phyloP scores from a whole-genome alignment of 1,284 basidiomycete species.

The Marasmius tenuissimus region DNA sequence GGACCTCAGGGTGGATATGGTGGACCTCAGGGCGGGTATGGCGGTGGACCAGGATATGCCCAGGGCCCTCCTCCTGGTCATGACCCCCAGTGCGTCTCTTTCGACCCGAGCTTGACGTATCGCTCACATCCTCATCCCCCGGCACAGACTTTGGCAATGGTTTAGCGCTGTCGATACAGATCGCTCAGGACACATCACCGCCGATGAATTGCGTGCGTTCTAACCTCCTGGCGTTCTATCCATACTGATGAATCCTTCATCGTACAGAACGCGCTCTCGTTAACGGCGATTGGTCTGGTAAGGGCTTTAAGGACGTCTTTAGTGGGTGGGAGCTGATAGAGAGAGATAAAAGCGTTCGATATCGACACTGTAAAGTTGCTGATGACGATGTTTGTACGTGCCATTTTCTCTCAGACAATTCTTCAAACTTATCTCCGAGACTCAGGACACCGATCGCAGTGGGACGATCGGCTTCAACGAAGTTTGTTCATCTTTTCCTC shows the following conservation, averaged over 20 bases:
- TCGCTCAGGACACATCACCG: slow-evolving; percentile 65
- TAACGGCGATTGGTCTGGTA: slow-evolving; percentile 79
- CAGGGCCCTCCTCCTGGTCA: background rate
- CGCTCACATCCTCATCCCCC: background rate
- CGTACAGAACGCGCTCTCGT: slow-evolving; percentile 64
- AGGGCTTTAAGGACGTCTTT: slow-evolving; percentile 26
- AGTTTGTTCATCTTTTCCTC: slow-evolving; percentile 30
- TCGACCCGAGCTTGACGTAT: background rate
- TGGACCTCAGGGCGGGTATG: background rate
- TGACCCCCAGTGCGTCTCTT: background rate
- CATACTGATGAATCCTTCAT: background rate
- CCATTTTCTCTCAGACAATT: no score
- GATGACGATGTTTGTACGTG: slow-evolving; percentile 76
- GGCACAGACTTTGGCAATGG: slow-evolving; percentile 68
- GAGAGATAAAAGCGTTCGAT: slow-evolving; percentile 61
- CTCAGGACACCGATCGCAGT: slow-evolving; percentile 26
- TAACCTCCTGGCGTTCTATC: background rate
- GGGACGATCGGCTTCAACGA: slow-evolving; percentile 80
- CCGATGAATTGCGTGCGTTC: slow-evolving; percentile 65
- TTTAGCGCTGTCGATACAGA: slow-evolving; percentile 72
- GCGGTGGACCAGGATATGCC: background rate
- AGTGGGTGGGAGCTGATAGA: background rate
- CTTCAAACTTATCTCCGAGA: background rate
- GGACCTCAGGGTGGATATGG: background rate
- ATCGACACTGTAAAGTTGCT: slow-evolving; percentile 81